Evolutionary conservation across 495 filamentous ascomycete genomes (phyloP).

Genomic region (Lepraria neglecta): DNA sequence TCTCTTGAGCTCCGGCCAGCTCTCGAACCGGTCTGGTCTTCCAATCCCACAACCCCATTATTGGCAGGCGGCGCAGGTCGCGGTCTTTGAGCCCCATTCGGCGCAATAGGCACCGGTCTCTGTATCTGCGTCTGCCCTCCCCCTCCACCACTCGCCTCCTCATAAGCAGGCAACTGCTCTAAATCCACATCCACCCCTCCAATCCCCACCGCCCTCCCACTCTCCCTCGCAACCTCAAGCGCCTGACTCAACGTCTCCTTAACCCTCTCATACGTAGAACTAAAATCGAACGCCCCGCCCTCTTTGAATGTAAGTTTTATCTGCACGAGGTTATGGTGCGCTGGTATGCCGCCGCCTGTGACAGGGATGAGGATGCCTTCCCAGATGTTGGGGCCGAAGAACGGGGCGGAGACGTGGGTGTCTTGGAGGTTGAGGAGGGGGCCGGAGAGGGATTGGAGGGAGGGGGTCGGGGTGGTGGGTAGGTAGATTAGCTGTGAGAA

Average conservation of each 20-base stretch:
- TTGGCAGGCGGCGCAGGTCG: constrained; percentile 21
- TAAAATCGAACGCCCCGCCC: constrained; percentile 89
- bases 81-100: constrained; percentile 14
- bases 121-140: constrained; percentile 31
- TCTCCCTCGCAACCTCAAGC: constrained; percentile 57
- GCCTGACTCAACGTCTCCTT: constrained; percentile 78
- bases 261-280: constrained; percentile 72
- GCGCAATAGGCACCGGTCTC: constrained; percentile 24
- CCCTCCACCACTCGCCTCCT: constrained; percentile 24
- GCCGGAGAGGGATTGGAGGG: constrained; percentile 79
- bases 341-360: constrained; percentile 74
- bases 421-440: constrained; percentile 82
- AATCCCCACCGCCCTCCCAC: constrained; percentile 40
- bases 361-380: constrained; percentile 71
- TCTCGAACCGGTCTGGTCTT: not conserved
- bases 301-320: constrained; percentile 86
- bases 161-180: constrained; percentile 81
- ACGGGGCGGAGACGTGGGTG: constrained; percentile 82
- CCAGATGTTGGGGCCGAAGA: constrained; percentile 97
- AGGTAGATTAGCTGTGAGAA: constrained; percentile 77
- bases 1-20: constrained; percentile 19
- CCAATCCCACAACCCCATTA: constrained; percentile 18
- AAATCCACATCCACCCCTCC: constrained; percentile 56
- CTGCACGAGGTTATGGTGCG: constrained; percentile 64
- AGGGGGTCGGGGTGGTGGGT: constrained; percentile 57